Evolutionary conservation across 371 early-diverging fungal species (phyloP).

Genomic region (Mortierella sp.): DNA sequence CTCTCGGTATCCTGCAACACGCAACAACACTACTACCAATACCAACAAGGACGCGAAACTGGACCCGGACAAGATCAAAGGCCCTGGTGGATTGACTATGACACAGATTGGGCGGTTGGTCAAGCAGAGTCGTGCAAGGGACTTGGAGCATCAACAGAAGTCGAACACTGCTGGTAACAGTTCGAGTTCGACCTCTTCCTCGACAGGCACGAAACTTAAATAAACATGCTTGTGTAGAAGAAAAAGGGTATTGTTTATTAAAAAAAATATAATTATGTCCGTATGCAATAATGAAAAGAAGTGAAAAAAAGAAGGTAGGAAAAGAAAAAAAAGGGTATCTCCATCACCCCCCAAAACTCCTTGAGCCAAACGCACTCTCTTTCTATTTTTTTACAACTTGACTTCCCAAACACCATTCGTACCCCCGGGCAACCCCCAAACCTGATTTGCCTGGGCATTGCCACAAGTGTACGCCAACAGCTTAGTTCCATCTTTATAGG

Average conservation of each 20-base stretch:
- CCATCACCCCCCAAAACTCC: too few species aligned
- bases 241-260: too few species aligned
- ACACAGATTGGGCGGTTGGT: slow-evolving; percentile 48
- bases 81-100: slow-evolving; percentile 55
- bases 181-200: not conserved
- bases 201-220: not conserved
- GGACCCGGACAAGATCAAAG: slow-evolving; percentile 56
- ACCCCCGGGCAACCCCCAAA: slow-evolving; percentile 48
- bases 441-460: slow-evolving; percentile 43
- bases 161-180: not conserved
- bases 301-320: too few species aligned
- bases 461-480: slow-evolving; percentile 38
- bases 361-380: too few species aligned
- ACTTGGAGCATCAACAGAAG: slow-evolving; percentile 32
- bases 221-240: too few species aligned
- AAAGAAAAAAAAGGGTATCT: too few species aligned
- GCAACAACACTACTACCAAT: not conserved
- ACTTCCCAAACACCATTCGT: slow-evolving; percentile 43
- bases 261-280: too few species aligned
- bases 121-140: slow-evolving; percentile 39
- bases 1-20: not conserved
- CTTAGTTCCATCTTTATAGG: slow-evolving; percentile 33
- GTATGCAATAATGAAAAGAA: too few species aligned
- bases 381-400: not conserved
- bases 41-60: slow-evolving; percentile 2